A percentile compares a stretch with the other conserved stretches of the same genome.
These are phyloP conservation scores for Cryptosporidium parvum DNA, from an alignment of 169 alveolate species.

Conservation along the genomic window DNA sequence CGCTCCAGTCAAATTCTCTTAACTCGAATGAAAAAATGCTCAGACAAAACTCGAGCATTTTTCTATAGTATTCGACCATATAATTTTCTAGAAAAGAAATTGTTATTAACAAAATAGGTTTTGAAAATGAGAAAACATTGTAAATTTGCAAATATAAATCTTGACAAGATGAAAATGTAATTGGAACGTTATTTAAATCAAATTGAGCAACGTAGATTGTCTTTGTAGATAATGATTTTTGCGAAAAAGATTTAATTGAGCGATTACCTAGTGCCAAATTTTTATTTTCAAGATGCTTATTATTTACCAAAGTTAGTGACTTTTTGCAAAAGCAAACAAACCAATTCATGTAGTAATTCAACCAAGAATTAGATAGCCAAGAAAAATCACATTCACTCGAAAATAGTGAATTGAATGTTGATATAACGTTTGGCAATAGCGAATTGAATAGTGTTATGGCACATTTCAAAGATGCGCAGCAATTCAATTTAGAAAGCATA, in stretches of 20 bases:
- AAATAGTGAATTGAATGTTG: conserved; percentile 46
- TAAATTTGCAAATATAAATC: conserved; percentile 26
- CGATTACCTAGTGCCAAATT: not conserved
- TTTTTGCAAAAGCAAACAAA: conserved; percentile 35
- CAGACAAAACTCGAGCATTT: conserved; percentile 45
- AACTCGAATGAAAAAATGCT: conserved; percentile 22
- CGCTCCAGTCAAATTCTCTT: conserved; percentile 1
- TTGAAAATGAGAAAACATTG: conserved; percentile 51
- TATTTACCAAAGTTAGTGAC: conserved; percentile 8
- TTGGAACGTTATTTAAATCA: conserved; percentile 38
- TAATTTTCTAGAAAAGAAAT: conserved; percentile 57
- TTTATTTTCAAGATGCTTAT: not conserved
- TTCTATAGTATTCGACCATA: conserved; percentile 61
- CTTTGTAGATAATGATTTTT: conserved; percentile 3
- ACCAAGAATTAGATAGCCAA: conserved; percentile 23
- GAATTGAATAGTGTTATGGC: conserved; percentile 32
- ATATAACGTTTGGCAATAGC: not conserved
- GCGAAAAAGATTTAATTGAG: not conserved
- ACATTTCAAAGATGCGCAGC: conserved; percentile 16
- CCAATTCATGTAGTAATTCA: conserved; percentile 42
- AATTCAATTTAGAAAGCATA: not conserved
- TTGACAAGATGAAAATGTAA: conserved; percentile 46
- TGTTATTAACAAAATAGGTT: conserved; percentile 3
- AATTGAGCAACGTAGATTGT: conserved; percentile 48
- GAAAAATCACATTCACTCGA: not conserved